Base-by-base conservation (phyloP, 2,329 filamentous ascomycete genomes). In the Sporothrix luriei region DNA sequence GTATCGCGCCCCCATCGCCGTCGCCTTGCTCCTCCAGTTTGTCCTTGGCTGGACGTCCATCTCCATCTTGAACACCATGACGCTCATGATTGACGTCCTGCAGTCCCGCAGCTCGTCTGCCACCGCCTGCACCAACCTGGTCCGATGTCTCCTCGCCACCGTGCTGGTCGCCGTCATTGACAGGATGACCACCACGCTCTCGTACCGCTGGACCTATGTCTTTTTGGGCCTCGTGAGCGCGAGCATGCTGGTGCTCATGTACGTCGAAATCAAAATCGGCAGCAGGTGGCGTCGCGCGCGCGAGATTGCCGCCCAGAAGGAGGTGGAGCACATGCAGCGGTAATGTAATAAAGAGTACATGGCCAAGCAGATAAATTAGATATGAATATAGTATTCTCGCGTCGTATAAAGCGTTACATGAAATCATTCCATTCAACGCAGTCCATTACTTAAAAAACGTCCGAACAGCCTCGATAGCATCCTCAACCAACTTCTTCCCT, bases 61-160 rank as follows among this genome's bases (percentile, higher is more conserved):
- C 10, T 70, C 75, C 13, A 75, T 78, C 3, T 74, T 78, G 3
- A 78, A 77, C 69, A 74, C 75, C 0, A 77, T 77, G 73, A 78
- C 76, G 1, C 68, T 78, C 19, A 75, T 77, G 73, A 77, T 78
- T 61, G 76, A 78, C 43, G 74, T 78, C 5, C 14, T 78, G 5
- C 74, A 77, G 51, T 70, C 71, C 1, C 74, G 73, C 16, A 78
- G 77, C 68, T 78, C 77, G 1, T 73, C 74, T 0, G 76, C 74
- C 1, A 78, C 74, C 1, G 77, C 77, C 0, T 78, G 71, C 48
- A 77, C 75, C 0, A 77, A 78, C 61, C 72, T 77, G 0, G 76
- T 77, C 1, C 73, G 76, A 16, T 78, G 76, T n/a, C 71, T 73
- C 0, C 57, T 77, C 4, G 76, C 75, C 2, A 75, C 76, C 0